Evolutionary conservation across 345 rosid genomes (phyloP).

Genomic region (Pugionium cornutum): DNA sequence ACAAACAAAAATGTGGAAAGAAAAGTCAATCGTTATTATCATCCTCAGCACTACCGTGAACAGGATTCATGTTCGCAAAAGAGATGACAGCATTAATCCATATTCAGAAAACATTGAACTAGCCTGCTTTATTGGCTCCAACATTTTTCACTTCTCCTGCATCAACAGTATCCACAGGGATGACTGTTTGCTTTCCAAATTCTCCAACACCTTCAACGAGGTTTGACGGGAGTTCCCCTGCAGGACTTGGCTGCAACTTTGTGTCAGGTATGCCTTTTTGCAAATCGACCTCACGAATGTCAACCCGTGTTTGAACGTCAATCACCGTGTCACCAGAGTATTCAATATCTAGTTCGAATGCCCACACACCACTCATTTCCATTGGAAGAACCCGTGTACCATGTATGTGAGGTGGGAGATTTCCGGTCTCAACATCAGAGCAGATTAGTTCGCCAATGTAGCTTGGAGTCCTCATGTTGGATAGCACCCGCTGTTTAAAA

Average conservation of each 20-base stretch:
- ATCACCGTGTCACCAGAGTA: constrained; percentile 76
- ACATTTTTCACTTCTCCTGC: constrained; percentile 46
- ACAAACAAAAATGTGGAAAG: constrained; percentile 15
- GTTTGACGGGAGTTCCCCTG: constrained; percentile 53
- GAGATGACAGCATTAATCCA: constrained; percentile 52
- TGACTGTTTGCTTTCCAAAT: constrained; percentile 59
- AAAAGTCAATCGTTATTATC: constrained; percentile 9
- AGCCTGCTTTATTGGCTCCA: constrained; percentile 56
- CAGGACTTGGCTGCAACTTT: constrained; percentile 47
- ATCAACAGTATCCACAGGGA: constrained; percentile 50
- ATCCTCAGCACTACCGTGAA: constrained; percentile 1
- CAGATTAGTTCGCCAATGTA: constrained; percentile 82
- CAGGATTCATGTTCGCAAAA: constrained; percentile 1
- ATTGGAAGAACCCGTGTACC: constrained; percentile 73
- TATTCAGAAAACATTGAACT: constrained; percentile 38
- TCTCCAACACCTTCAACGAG: constrained; percentile 66
- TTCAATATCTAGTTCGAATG: constrained; percentile 84
- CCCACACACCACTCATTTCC: constrained; percentile 87
- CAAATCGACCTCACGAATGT: constrained; percentile 62
- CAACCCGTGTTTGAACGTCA: constrained; percentile 77
- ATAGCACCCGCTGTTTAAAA: constrained; percentile 67
- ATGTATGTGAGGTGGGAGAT: constrained; percentile 83
- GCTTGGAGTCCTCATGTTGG: constrained; percentile 87
- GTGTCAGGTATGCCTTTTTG: constrained; percentile 56
- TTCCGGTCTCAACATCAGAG: constrained; percentile 60